Conservation (phyloP, 352 stramenopile species). For the Chloridella minuta region DNA sequence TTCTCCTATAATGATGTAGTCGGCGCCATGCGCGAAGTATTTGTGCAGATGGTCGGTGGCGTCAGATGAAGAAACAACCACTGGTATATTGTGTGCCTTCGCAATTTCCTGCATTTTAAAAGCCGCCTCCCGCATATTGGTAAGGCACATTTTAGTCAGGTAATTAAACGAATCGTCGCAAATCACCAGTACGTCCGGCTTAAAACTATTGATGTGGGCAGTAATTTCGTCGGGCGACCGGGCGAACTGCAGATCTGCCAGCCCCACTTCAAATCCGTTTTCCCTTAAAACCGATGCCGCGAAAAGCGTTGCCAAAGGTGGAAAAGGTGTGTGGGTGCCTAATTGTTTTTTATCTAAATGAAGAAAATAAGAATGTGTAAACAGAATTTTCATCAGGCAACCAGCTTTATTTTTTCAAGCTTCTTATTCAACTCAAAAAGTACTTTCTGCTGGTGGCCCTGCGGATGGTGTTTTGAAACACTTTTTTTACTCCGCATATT, state of each 20-base stretch:
- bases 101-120: not conserved
- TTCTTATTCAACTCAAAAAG: too few species aligned
- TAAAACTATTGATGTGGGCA: not conserved
- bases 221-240: not conserved
- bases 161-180: not conserved
- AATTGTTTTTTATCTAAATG: not conserved
- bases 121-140: not conserved
- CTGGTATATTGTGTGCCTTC: not conserved
- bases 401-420: too few species aligned
- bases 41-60: not conserved
- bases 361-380: conserved; percentile 3
- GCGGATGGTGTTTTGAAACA: not conserved
- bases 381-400: not conserved
- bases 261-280: not conserved
- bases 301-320: not conserved
- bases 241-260: not conserved
- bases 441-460: not conserved
- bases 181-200: not conserved
- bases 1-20: not conserved
- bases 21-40: not conserved
- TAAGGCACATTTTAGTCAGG: not conserved
- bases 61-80: not conserved
- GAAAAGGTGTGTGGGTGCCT: not conserved
- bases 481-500: not conserved
- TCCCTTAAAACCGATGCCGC: not conserved